Percentiles rank a stretch among this genome's conserved stretches.
Conservation (phyloP, 495 filamentous ascomycete genomes). For the Penicillium nucicola region DNA sequence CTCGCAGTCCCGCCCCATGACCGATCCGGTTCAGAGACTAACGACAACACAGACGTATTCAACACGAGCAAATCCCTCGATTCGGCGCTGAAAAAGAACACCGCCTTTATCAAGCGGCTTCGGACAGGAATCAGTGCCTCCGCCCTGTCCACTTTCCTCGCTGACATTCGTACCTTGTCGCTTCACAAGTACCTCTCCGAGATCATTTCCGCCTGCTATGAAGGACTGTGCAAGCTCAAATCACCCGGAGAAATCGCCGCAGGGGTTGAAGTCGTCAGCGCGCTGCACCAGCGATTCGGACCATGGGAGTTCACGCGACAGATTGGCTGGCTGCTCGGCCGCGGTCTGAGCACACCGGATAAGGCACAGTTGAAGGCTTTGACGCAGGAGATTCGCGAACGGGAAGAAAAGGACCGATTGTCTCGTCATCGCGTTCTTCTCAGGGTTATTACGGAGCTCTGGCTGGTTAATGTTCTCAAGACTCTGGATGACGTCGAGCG, state of each 20-base stretch:
- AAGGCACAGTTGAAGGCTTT: conserved; percentile 79
- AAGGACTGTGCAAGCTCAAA: conserved; percentile 90
- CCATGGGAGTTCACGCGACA: conserved; percentile 86
- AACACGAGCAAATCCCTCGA: conserved; percentile 78
- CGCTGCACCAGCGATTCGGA: conserved; percentile 93
- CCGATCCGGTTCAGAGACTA: not conserved
- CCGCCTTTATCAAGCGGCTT: conserved; percentile 95
- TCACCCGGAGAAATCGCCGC: conserved; percentile 84
- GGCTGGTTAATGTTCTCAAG: conserved; percentile 84
- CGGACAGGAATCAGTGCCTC: conserved; percentile 82
- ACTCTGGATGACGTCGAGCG: conserved; percentile 86
- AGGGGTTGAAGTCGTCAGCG: conserved; percentile 88
- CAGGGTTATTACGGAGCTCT: conserved; percentile 89
- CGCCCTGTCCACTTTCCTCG: conserved; percentile 75
- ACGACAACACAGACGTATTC: conserved; percentile 63
- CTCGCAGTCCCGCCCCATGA: not conserved
- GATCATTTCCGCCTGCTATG: conserved; percentile 96
- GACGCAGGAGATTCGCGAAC: conserved; percentile 76
- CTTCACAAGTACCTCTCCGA: conserved; percentile 97
- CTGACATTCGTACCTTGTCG: conserved; percentile 88
- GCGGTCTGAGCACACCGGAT: conserved; percentile 88
- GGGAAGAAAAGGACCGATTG: conserved; percentile 92
- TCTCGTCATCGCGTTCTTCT: conserved; percentile 82
- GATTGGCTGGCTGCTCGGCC: conserved; percentile 89
- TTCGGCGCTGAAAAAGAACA: conserved; percentile 98